Evolutionary conservation across 345 rosid genomes (phyloP).

Genomic region (Isatis tinctoria): DNA sequence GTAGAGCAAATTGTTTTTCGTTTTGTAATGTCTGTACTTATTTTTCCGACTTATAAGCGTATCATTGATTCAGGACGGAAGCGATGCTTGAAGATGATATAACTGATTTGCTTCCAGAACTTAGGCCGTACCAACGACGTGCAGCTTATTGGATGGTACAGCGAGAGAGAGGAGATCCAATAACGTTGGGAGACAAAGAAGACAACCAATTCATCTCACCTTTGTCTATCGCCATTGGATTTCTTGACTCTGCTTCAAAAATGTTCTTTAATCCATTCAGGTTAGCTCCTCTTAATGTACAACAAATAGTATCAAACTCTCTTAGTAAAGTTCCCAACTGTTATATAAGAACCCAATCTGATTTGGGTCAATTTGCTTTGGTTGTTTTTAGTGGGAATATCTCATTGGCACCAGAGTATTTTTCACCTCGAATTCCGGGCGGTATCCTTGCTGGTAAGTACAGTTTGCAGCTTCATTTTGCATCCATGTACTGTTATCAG

Average conservation of each 20-base stretch:
- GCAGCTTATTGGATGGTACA: constrained; percentile 96
- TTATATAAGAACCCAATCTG: constrained; percentile 17
- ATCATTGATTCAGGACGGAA: constrained; percentile 44
- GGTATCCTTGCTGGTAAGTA: constrained; percentile 94
- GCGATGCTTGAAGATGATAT: constrained; percentile 61
- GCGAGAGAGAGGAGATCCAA: constrained; percentile 65
- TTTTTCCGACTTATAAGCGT: constrained; percentile 5
- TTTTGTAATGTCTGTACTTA: background rate
- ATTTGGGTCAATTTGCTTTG: constrained; percentile 20
- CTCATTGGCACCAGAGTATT: constrained; percentile 49
- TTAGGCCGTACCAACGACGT: constrained; percentile 92
- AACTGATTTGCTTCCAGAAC: constrained; percentile 66
- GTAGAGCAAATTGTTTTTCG: constrained; percentile 10
- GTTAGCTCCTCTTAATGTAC: constrained; percentile 29
- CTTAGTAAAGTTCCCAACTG: background rate
- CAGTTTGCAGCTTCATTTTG: constrained; percentile 4
- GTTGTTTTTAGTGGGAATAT: constrained; percentile 68
- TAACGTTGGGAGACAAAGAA: constrained; percentile 34
- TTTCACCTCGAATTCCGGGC: constrained; percentile 61
- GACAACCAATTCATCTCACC: constrained; percentile 58
- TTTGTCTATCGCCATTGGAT: constrained; percentile 54
- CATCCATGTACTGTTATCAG: background rate
- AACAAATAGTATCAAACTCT: constrained; percentile 1
- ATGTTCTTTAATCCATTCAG: constrained; percentile 97
- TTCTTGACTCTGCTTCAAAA: constrained; percentile 59